Base-by-base conservation (phyloP, 192 early-diverging fungal species). In the Dispira simplex region DNA sequence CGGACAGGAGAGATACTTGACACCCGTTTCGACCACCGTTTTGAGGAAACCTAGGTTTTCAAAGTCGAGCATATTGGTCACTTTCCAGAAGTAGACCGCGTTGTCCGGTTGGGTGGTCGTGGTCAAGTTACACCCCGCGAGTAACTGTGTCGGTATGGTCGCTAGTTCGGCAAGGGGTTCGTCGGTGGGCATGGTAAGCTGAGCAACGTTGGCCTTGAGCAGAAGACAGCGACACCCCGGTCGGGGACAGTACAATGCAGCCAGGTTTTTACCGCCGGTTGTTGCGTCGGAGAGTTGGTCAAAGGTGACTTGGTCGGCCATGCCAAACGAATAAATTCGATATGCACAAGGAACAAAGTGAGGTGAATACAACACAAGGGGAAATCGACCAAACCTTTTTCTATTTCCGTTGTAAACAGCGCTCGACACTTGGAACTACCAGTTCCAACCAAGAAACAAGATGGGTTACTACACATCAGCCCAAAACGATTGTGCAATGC, bases 31-130 rank as follows among this genome's bases (percentile, higher is more conserved):
- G 4, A 63, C 75, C 1, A 81, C 63, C 14, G 71, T 75, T 39
- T 84, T 82, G 13, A 82, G 83, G 63, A 90, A 82, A 21, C 84
- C 85, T 62, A 87, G 75, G 68, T 90, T 90, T 52, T 90, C 87
- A 70, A 89, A 89, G 11, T 79, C 73, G 80, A 89, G 82, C 77
- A 89, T 79, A 46, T 86, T 72, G 2, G 63, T 46, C 25, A 90
- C 66, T 57, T 65, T 62, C 85, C 83, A 86, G 59, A 76, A 89
- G 18, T 20, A 49, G 48, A 9, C 9, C 21, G 48, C 2, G 21
- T 16, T 49, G 9, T 16, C 18, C 3, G 48, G 48, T 21, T 49
- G 18, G 9, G 48, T 49, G 48, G 46, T 18, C 46, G 18, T 47
- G 46, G 48, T 49, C 48, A 49, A 21, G 21, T 49, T 49, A 21